Evolutionary conservation across 345 rosid species (phyloP).

Genomic region (Syzygium oleosum): DNA sequence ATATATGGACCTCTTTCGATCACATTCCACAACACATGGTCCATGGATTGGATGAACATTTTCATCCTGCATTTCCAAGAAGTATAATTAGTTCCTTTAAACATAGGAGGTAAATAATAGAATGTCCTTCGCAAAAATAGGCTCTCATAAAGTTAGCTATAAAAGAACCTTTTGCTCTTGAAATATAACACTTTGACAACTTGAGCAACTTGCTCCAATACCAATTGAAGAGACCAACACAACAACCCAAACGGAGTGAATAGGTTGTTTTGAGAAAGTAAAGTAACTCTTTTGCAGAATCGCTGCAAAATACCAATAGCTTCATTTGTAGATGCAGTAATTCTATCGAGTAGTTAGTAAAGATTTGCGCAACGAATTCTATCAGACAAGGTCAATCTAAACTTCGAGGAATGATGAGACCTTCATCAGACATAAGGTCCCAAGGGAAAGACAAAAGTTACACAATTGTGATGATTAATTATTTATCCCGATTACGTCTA

Average conservation of each 20-base stretch:
- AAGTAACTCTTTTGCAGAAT: too few relatives aligned
- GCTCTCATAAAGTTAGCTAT: neutral
- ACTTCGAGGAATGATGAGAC: neutral
- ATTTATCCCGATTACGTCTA: neutral
- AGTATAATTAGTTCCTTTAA: neutral
- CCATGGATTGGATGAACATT: neutral
- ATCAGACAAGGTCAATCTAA: neutral
- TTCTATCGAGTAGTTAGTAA: neutral
- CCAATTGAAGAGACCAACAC: neutral
- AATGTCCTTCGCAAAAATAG: neutral
- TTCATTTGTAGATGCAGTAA: neutral
- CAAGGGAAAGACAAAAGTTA: neutral
- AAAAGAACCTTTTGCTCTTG: neutral
- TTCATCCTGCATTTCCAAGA: neutral
- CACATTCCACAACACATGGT: neutral
- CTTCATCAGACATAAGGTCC: neutral
- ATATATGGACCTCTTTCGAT: neutral
- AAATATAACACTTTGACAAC: too few relatives aligned
- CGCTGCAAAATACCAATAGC: too few relatives aligned
- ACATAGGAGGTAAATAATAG: neutral
- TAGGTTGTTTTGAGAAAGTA: neutral
- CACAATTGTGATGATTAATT: neutral
- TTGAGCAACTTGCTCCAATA: neutral
- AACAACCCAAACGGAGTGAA: neutral
- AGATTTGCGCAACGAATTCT: neutral